Evolutionary conservation across 1,284 basidiomycete species (phyloP).

Genomic region (Austroboletus olivaceoglutinosus): DNA sequence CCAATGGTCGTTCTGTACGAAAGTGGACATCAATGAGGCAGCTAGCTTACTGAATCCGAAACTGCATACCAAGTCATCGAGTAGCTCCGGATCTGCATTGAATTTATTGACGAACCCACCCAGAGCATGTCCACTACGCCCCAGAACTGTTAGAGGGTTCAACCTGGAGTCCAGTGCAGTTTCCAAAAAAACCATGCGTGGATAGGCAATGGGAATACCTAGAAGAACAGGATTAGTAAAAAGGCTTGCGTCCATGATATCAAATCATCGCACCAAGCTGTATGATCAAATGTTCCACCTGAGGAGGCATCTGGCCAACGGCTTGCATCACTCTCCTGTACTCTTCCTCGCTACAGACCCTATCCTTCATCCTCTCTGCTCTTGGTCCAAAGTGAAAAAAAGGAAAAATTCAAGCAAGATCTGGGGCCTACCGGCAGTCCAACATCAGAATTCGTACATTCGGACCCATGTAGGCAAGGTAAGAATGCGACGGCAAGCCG

Average conservation of each 20-base stretch:
- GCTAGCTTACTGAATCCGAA: not conserved
- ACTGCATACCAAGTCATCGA: slow-evolving; percentile 79
- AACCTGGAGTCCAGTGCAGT: slow-evolving; percentile 73
- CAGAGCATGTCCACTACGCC: slow-evolving; percentile 64
- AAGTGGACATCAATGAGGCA: not conserved
- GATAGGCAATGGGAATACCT: slow-evolving; percentile 84
- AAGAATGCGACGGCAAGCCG: slow-evolving; percentile 78
- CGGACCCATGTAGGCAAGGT: slow-evolving; percentile 72
- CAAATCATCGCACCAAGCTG: slow-evolving; percentile 56
- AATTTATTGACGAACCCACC: slow-evolving; percentile 88
- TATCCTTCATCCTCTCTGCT: slow-evolving; percentile 81
- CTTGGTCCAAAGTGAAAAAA: slow-evolving; percentile 38
- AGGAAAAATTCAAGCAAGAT: not conserved
- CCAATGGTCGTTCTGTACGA: slow-evolving; percentile 81
- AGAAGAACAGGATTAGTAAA: slow-evolving; percentile 12
- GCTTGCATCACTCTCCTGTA: slow-evolving; percentile 75
- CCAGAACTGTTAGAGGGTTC: slow-evolving; percentile 79
- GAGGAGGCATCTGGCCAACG: slow-evolving; percentile 53
- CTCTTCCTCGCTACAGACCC: slow-evolving; percentile 71
- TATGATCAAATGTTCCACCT: slow-evolving; percentile 79
- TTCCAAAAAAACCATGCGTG: slow-evolving; percentile 89
- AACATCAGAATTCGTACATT: slow-evolving; percentile 71
- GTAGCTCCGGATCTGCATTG: slow-evolving; percentile 85
- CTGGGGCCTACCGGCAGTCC: slow-evolving; percentile 70
- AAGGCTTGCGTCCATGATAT: not conserved